Conservation (phyloP, 257 asterid genomes). For the Solanum tacnaense region DNA sequence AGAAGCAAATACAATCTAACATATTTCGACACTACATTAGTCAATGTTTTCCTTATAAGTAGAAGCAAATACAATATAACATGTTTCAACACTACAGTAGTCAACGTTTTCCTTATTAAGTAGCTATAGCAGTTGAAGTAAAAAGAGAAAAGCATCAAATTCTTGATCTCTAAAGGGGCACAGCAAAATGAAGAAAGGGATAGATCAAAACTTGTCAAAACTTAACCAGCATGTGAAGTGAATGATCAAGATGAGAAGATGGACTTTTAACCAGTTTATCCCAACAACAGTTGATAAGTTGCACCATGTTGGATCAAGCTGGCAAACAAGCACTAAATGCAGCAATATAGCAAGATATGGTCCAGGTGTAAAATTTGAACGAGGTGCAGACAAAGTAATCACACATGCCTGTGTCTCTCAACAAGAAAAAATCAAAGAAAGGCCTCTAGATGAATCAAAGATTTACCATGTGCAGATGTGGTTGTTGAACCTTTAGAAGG, state of each 20-base stretch:
- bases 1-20: background rate
- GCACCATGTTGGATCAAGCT: background rate
- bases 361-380: background rate
- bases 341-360: background rate
- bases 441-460: slow-evolving; percentile 1
- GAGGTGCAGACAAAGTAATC: background rate
- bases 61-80: background rate
- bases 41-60: background rate
- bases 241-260: background rate
- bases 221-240: background rate
- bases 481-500: slow-evolving; percentile 45
- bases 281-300: background rate
- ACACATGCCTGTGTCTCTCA: background rate
- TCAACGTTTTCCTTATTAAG: background rate
- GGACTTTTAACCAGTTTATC: background rate
- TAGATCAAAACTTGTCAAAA: background rate
- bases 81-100: background rate
- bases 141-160: background rate
- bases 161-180: background rate
- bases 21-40: background rate
- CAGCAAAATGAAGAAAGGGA: background rate
- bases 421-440: background rate
- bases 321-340: background rate
- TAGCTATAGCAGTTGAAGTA: background rate
- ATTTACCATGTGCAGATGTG: slow-evolving; percentile 66